A percentile compares a stretch with the other conserved stretches of the same genome.
phyloP scores from a whole-genome alignment of 495 filamentous ascomycete species.

The Xylaria intraflava region DNA sequence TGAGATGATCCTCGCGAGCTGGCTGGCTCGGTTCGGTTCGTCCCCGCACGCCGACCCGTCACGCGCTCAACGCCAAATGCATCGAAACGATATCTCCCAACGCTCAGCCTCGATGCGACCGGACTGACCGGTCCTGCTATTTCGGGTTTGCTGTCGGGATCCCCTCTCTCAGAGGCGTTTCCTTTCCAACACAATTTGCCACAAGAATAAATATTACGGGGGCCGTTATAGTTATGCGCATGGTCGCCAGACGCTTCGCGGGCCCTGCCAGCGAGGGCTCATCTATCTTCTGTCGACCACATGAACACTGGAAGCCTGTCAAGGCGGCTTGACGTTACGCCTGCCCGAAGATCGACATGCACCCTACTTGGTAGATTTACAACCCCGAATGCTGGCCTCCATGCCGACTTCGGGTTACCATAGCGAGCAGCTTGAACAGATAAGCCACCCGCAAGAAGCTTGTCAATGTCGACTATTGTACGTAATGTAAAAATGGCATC shows the following conservation, averaged over 20 bases:
- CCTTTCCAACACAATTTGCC: neutral
- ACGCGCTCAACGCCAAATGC: constrained; percentile 8
- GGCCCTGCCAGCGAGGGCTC: neutral
- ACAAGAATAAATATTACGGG: neutral
- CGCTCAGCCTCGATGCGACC: constrained; percentile 6
- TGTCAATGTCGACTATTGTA: no score
- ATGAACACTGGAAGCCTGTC: neutral
- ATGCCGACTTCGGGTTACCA: neutral
- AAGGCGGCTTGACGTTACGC: neutral
- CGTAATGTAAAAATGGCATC: neutral
- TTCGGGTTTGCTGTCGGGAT: neutral
- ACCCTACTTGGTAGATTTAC: neutral
- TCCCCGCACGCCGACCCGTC: constrained; percentile 7
- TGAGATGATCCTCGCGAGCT: constrained; percentile 1
- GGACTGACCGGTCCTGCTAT: neutral
- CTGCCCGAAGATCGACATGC: neutral
- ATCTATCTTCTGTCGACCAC: neutral
- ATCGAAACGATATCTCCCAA: neutral
- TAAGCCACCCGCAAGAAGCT: no score
- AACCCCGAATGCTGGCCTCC: neutral
- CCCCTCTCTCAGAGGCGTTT: neutral
- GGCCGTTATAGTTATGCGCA: neutral
- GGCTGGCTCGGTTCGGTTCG: constrained; percentile 5
- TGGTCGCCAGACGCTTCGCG: neutral
- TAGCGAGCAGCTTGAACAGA: no score